phyloP scores from a whole-genome alignment of 192 early-diverging fungal genomes.

The Rhizoclosmatium sp. region DNA sequence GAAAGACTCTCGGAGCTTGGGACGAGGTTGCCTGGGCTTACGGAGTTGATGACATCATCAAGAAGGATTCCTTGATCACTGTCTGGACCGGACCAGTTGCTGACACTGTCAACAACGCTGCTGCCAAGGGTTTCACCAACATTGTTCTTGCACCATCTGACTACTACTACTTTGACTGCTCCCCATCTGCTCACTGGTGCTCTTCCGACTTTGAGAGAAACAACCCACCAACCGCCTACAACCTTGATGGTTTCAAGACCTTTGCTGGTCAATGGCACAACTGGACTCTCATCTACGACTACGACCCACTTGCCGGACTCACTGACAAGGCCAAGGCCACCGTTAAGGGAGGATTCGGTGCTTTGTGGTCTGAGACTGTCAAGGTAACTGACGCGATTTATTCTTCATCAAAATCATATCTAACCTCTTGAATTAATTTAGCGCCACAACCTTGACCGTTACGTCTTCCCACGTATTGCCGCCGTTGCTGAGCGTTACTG shows the following conservation, averaged over 20 bases:
- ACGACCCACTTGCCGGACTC: constrained; percentile 37
- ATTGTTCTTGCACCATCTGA: constrained; percentile 5
- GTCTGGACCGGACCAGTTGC: constrained; percentile 7
- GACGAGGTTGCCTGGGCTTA: constrained; percentile 13
- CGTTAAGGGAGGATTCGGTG: constrained; percentile 38
- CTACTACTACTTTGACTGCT: constrained; percentile 28
- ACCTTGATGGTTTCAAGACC: background rate
- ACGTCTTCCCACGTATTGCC: constrained; percentile 17
- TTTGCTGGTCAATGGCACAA: constrained; percentile 31
- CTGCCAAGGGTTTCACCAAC: constrained; percentile 18
- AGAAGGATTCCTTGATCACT: constrained; percentile 25
- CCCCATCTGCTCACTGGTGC: constrained; percentile 20
- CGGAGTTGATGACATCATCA: background rate
- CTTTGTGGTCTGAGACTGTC: constrained; percentile 28
- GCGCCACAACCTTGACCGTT: constrained; percentile 24
- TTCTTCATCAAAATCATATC: too few species aligned
- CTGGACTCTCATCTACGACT: constrained; percentile 44
- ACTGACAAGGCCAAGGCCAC: background rate
- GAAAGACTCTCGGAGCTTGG: constrained; percentile 29
- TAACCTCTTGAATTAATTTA: background rate
- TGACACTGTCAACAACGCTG: background rate
- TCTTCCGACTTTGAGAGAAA: background rate
- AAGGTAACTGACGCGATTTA: background rate
- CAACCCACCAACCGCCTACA: background rate
- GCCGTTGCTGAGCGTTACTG: constrained; percentile 45